Evolutionary conservation across 2,329 filamentous ascomycete genomes (phyloP), one percentile per base, ranked within the genome.

Genomic region (Penicillium sp.): DNA sequence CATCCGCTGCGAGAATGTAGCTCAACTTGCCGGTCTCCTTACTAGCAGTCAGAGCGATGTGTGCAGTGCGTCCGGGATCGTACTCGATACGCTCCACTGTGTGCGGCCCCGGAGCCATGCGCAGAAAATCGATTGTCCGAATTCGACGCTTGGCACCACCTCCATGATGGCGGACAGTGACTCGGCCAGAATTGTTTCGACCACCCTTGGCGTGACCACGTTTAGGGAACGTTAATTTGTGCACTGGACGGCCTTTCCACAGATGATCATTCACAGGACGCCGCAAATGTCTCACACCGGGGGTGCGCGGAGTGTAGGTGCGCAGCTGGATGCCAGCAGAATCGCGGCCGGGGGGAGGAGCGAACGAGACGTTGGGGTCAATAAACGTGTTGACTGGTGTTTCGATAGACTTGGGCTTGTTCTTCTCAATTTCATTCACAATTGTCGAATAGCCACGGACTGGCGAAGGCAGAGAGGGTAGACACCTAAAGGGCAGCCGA

Each of bases 1-100:
- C 94, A 67, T 99, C 94, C 0, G 94, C 86, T n/a, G 94, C 94
- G 58, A 99, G 82, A 63, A 99, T 96, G 75, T 99, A 99, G 64
- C 88, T 91, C 78, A 94, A 88, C 65, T 83, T 84, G 13, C 86
- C 84, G 0, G 89, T 93, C 48, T 86, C 83, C 63, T 91, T 80
- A 68, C 89, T 87, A 49, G 86, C 92, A 48, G 97, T 71, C 55
- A 99, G 82, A 6, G 94, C 94, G 75, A 99, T 93, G 73, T 99
- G 94, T 15, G 93, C 91, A 68, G 87, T 96, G 51, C 94, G 89
- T 64, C 91, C 91, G 0, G 94, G 94, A 69, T 99, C 96, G 75
- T 97, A 93, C 75, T 99, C 94, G 70, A 99, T 93, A 60, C 94
- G 86, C 73, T 97, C 93, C 54, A 99, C 93, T 17, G 88, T 77